Base-by-base conservation (phyloP, 2,329 filamentous ascomycete species). In the Alternaria hordeiaustralica region DNA sequence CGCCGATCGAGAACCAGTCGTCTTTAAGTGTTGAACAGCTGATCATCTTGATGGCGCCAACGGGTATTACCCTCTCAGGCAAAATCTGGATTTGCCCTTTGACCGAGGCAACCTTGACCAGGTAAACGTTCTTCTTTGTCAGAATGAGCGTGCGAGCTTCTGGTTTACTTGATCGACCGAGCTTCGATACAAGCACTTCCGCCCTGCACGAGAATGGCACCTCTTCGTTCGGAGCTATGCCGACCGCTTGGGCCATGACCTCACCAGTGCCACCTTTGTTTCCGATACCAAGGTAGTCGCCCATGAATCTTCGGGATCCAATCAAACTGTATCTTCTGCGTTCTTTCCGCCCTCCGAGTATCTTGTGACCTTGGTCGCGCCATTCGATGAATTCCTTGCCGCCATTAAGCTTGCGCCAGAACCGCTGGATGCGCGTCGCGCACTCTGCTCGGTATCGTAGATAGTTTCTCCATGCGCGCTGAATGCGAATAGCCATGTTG, bases 401-500 rank as follows among this genome's bases (percentile, higher is more conserved):
- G 13, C 93, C 92, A 62, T 92, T 92, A 83, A 96, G 94, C 82
- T 96, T 94, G 74, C 95, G 88, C 94, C 94, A 99, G 84, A 97
- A 94, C 45, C 93, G 88, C 79, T 98, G 96, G 69, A 99, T 98
- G 33, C 96, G 89, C 13, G 91, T 97, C 7, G 96, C 96, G 63
- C 93, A 96, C 81, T 99, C 96, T 25, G 89, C 91, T 47, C 96
- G 89, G 81, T 98, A 98, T 6, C 95, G 90, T 44, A 98, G 87
- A 76, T 97, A 98, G 56, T 96, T 97, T 73, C 96, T 89, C 96
- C 96, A 99, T 76, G 97, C 96, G 71, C 96, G 89, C 82, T 99
- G 96, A 63, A 99, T 98, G 63, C 96, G 89, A 64, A 95, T 97
- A 4, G 96, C 96, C 96, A 99, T 98, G 82, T 98, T 99, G 81